Conservation (phyloP, 2,329 filamentous ascomycete genomes). For the Hysterium pulicare region DNA sequence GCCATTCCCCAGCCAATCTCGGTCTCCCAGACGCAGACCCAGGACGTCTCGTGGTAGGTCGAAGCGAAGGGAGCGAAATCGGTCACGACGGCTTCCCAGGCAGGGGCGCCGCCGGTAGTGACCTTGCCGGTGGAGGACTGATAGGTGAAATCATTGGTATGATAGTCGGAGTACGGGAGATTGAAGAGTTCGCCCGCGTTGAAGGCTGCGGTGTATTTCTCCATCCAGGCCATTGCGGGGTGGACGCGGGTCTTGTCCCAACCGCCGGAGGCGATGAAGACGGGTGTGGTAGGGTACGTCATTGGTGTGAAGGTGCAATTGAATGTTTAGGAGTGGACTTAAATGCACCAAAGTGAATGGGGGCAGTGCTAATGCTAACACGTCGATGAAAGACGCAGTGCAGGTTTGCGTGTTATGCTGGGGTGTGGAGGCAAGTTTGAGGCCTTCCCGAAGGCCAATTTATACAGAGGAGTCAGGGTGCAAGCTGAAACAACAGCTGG, state of each 20-base stretch:
- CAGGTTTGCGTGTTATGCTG: no score
- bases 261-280: constrained; percentile 15
- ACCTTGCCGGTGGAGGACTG: constrained; percentile 17
- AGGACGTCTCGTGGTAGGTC: constrained; percentile 17
- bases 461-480: no score
- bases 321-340: no score
- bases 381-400: no score
- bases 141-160: constrained; percentile 9
- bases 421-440: no score
- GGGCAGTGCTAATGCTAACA: no score
- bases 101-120: constrained; percentile 15
- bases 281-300: constrained; percentile 17
- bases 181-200: constrained; percentile 8
- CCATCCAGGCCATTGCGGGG: constrained; percentile 22
- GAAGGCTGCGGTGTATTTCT: constrained; percentile 19
- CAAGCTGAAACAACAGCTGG: no score
- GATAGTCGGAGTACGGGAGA: constrained; percentile 5
- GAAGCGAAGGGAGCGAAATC: constrained; percentile 21
- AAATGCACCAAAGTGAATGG: no score
- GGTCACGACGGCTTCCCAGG: constrained; percentile 12
- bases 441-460: no score
- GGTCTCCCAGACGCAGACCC: constrained; percentile 15
- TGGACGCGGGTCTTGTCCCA: constrained; percentile 19
- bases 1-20: constrained; percentile 21
- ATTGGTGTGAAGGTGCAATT: no score